Conservation (phyloP, 352 stramenopile genomes). For the Globisporangium paddicum region DNA sequence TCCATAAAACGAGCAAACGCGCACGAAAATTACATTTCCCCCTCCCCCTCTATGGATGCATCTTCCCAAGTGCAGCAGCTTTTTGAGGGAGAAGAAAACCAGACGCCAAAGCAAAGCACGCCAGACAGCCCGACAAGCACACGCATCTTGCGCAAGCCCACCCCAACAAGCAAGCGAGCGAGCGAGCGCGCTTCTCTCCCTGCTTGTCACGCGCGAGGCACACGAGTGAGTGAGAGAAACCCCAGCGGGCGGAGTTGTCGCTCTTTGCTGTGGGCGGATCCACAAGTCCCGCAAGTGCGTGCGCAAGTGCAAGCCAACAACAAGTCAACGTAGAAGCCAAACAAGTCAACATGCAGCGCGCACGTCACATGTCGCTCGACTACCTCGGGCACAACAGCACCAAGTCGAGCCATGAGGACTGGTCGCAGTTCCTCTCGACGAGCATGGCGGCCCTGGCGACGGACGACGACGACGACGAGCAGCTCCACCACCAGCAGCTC, state of each 20-base stretch:
- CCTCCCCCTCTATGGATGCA: not conserved
- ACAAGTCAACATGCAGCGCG: constrained; percentile 48
- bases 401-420: constrained; percentile 40
- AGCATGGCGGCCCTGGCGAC: constrained; percentile 58
- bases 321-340: not conserved
- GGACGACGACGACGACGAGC: constrained; percentile 21
- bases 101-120: not conserved
- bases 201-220: not conserved
- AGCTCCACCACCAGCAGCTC: too few relatives aligned
- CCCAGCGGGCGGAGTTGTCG: constrained; percentile 20
- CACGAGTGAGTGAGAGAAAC: constrained; percentile 9
- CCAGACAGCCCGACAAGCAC: not conserved
- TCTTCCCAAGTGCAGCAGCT: constrained; percentile 2
- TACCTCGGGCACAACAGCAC: constrained; percentile 22
- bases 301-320: not conserved
- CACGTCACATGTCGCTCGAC: constrained; percentile 59
- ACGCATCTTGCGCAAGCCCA: not conserved
- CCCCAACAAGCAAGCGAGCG: not conserved
- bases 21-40: not conserved
- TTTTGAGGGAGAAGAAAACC: constrained; percentile 8
- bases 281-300: not conserved
- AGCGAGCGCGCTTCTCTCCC: not conserved
- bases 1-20: not conserved
- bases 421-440: constrained; percentile 58
- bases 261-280: constrained; percentile 16